Evolutionary conservation across 2,329 filamentous ascomycete species (phyloP), one percentile per base, ranked within the genome.

Genomic region (Colletotrichum sojae): DNA sequence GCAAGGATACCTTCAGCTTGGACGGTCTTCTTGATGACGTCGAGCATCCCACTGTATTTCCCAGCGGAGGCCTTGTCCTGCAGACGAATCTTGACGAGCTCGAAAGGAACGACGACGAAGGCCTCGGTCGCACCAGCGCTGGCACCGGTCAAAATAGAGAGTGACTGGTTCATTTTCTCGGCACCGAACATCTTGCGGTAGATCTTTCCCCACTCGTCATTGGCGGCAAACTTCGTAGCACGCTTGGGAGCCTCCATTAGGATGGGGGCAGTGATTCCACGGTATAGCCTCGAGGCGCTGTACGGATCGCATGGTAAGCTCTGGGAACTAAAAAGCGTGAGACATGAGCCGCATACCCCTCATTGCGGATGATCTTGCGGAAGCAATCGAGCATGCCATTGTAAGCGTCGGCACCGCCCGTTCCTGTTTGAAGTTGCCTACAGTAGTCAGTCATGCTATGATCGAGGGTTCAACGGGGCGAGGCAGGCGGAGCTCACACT

Each of bases 351-450:
- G 75, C 86, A 73, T 89, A 97, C 94, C 96, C 96, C 86, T 99
- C 96, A 80, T 97, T 92, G 83, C 90, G 92, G 81, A 99, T 90
- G 78, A 99, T 99, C 89, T 99, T 99, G 78, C 90, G 88, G 87
- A 99, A 97, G 87, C 95, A 98, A 83, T 99, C 96, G 69, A 98
- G 79, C 94, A 98, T 99, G 87, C 96, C 94, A 85, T 90, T 97
- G 88, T 99, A 98, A 75, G 88, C 86, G 76, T 98, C 96, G 73
- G 91, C 91, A 69, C 94, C 94, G 51, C 86, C 89, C 73, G 85
- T 88, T 76, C 91, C 92, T 62, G 92, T 92, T 84, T 98, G 95
- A 66, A 98, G 87, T 83, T 98, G 95, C 80, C 93, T 97, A 76
- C 71, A 70, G 72, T 72, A 53, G 53, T 80, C 71, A 76, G 73